These are phyloP conservation scores for Sherardia arvensis DNA, from an alignment of 257 asterid genomes.

Conservation along the genomic window DNA sequence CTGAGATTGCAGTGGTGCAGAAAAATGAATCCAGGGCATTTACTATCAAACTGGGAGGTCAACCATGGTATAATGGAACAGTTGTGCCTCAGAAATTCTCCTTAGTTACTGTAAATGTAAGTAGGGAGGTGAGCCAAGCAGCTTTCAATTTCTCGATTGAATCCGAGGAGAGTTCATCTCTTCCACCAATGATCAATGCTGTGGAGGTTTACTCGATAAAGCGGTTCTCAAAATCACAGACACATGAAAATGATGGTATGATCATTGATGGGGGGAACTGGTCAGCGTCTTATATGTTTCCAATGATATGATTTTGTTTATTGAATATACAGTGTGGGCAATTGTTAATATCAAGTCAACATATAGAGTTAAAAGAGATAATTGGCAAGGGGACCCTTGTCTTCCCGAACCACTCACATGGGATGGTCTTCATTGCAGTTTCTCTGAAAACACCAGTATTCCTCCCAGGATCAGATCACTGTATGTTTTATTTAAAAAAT, in stretches of 20 bases:
- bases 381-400: conserved; percentile 50
- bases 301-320: too few species aligned
- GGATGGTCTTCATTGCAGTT: conserved; percentile 35
- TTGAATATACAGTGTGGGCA: conserved; percentile 15
- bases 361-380: conserved; percentile 16
- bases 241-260: conserved; percentile 31
- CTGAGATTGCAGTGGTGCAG: conserved; percentile 12
- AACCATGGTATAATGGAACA: background rate
- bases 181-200: conserved; percentile 30
- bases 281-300: too few species aligned
- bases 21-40: conserved; percentile 20
- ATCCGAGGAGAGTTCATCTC: background rate
- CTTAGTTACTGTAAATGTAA: background rate
- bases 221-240: conserved; percentile 16
- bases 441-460: background rate
- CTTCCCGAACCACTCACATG: conserved; percentile 16
- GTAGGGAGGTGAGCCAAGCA: background rate
- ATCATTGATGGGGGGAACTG: too few species aligned
- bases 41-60: background rate
- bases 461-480: conserved; percentile 21
- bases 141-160: background rate
- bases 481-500: too few species aligned
- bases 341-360: conserved; percentile 18
- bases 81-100: background rate
- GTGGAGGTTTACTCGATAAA: conserved; percentile 19